Evolutionary conservation across 352 stramenopile genomes (phyloP).

Genomic region (Plasmopara muralis): DNA sequence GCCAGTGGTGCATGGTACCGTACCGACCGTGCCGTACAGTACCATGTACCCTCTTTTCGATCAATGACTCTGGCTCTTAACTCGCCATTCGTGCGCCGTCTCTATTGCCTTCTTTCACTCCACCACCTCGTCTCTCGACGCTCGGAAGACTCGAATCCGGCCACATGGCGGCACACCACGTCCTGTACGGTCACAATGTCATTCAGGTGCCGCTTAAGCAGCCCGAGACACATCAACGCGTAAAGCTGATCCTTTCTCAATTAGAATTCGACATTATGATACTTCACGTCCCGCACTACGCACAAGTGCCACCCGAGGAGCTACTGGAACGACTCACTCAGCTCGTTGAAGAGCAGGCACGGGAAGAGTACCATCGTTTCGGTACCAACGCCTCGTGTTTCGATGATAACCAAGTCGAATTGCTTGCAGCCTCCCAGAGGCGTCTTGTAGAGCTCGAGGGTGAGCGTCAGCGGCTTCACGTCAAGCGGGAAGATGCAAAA

Average conservation of each 20-base stretch:
- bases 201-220: constrained; percentile 70
- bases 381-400: constrained; percentile 9
- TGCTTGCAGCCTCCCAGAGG: constrained; percentile 43
- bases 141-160: constrained; percentile 20
- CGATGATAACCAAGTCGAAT: constrained; percentile 12
- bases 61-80: too few species aligned
- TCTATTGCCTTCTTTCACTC: constrained; percentile 1
- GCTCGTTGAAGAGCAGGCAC: constrained; percentile 45
- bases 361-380: constrained; percentile 25
- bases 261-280: constrained; percentile 75
- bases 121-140: constrained; percentile 23
- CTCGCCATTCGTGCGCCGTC: too few species aligned
- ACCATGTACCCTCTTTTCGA: too few species aligned
- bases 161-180: constrained; percentile 23
- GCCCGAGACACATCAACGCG: constrained; percentile 35
- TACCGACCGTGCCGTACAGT: too few species aligned
- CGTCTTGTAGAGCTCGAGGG: constrained; percentile 64
- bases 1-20: too few species aligned
- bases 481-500: constrained; percentile 47
- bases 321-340: constrained; percentile 54
- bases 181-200: constrained; percentile 63
- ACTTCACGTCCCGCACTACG: constrained; percentile 62
- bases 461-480: constrained; percentile 57
- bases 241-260: constrained; percentile 70
- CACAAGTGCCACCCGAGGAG: constrained; percentile 45